A percentile compares a stretch with the other conserved stretches of the same genome.
phyloP scores from a whole-genome alignment of 257 asterid species.

The Datura wrightii region DNA sequence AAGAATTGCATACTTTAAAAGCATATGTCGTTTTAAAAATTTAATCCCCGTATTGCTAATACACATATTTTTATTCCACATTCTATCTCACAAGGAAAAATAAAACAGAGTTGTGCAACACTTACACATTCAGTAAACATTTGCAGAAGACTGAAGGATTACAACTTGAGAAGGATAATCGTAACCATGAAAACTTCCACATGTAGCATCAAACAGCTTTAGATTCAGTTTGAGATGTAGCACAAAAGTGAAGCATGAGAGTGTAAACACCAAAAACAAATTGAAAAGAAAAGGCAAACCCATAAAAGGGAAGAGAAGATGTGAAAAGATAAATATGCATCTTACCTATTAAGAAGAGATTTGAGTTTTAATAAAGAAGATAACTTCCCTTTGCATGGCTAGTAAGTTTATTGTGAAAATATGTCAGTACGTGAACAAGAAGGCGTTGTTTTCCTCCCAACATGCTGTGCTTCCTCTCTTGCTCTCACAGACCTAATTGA shows the following conservation, averaged over 20 bases:
- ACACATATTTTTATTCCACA: too few species aligned
- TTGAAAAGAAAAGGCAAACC: background rate
- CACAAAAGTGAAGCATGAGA: too few species aligned
- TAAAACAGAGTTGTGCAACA: background rate
- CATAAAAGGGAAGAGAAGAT: background rate
- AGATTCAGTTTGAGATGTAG: too few species aligned
- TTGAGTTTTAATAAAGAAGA: background rate
- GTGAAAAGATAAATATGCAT: background rate
- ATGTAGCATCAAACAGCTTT: background rate
- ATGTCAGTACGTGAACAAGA: background rate
- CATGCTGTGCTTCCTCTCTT: too few species aligned
- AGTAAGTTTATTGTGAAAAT: too few species aligned
- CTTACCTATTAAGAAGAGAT: too few species aligned
- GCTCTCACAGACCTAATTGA: background rate
- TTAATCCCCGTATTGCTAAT: too few species aligned
- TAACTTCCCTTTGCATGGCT: background rate
- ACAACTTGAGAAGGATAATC: background rate
- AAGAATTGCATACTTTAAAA: too few species aligned
- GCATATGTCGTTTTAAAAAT: too few species aligned
- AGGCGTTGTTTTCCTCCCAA: background rate
- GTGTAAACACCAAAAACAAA: too few species aligned
- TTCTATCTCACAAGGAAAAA: background rate
- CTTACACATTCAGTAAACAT: background rate
- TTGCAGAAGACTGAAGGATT: background rate
- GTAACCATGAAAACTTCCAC: background rate